Conservation (phyloP, 208 protist species). For the Trichomonas tenax region DNA sequence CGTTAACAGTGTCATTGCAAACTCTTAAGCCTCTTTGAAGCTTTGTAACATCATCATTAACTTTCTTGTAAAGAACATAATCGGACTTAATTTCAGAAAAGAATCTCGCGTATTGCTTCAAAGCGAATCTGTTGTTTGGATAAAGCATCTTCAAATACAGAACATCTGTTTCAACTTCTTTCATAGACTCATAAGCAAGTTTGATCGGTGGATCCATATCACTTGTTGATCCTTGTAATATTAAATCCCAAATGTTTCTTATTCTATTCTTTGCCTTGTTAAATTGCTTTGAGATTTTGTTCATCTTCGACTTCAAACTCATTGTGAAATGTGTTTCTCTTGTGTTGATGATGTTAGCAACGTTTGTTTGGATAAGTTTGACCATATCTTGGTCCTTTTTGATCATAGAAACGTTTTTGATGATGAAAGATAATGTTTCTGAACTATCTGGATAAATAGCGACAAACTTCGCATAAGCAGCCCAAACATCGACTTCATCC, state of each 20-base stretch:
- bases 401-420: neutral
- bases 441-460: neutral
- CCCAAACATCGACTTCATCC: neutral
- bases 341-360: no score
- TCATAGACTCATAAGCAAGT: neutral
- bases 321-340: no score
- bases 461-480: neutral
- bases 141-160: neutral
- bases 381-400: no score
- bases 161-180: neutral
- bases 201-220: neutral
- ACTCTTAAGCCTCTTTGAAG: neutral
- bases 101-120: neutral
- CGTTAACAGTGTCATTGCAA: neutral
- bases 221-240: neutral
- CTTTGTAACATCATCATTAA: neutral
- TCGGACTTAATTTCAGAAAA: neutral
- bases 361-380: no score
- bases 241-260: neutral
- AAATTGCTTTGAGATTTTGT: neutral
- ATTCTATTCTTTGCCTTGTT: neutral
- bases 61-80: neutral
- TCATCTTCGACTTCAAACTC: neutral
- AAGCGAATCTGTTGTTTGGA: neutral
- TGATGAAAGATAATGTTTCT: neutral